Conservation (phyloP, 1,139 yeast species). For the Hansenula lynferdii region DNA sequence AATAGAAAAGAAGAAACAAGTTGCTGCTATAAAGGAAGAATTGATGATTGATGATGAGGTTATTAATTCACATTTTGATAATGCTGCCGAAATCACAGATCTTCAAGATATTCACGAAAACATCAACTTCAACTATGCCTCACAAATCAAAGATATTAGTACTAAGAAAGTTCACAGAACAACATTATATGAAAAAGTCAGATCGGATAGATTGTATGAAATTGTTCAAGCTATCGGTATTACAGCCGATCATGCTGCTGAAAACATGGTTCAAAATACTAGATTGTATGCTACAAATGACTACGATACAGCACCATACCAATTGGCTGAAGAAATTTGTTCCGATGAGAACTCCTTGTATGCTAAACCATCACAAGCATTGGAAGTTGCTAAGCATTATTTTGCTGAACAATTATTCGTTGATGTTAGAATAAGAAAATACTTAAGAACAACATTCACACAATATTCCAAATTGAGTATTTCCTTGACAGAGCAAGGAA, state of each 20-base stretch:
- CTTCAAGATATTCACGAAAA: constrained; percentile 87
- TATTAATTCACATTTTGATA: constrained; percentile 47
- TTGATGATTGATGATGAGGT: constrained; percentile 54
- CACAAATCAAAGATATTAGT: constrained; percentile 53
- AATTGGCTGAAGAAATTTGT: constrained; percentile 51
- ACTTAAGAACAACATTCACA: constrained; percentile 66
- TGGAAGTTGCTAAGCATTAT: constrained; percentile 70
- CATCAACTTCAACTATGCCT: constrained; percentile 73
- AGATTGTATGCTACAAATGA: constrained; percentile 69
- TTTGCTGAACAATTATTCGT: constrained; percentile 77
- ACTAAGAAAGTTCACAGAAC: constrained; percentile 36
- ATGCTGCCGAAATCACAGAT: constrained; percentile 68
- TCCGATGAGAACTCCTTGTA: constrained; percentile 50
- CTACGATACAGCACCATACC: constrained; percentile 58
- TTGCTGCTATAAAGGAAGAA: constrained; percentile 51
- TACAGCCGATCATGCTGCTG: constrained; percentile 75
- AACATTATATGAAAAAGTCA: constrained; percentile 71
- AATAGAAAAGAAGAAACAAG: constrained; percentile 66
- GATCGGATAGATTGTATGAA: constrained; percentile 59
- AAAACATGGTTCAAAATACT: constrained; percentile 68
- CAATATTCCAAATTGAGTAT: constrained; percentile 69
- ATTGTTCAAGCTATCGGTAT: constrained; percentile 76
- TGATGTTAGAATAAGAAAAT: constrained; percentile 76
- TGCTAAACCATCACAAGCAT: constrained; percentile 57
- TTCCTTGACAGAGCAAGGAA: constrained; percentile 83